Percentiles rank a stretch among this genome's conserved stretches.
phyloP scores from a whole-genome alignment of 768 basidiomycete species.

The Leccinum subgranulosum region DNA sequence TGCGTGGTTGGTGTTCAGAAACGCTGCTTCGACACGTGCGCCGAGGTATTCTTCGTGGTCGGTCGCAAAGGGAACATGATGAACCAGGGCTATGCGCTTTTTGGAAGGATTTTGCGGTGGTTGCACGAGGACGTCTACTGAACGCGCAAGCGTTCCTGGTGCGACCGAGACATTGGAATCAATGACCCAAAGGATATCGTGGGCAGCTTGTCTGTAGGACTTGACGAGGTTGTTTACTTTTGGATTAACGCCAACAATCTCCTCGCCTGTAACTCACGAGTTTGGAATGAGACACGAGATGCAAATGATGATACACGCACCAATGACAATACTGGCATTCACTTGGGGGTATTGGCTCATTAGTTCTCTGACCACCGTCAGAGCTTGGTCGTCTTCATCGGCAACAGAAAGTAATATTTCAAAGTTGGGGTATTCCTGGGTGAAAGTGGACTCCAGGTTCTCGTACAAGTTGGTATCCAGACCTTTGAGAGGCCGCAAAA shows the following conservation, averaged over 20 bases:
- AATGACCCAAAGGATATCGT: constrained; percentile 95
- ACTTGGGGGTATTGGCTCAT: constrained; percentile 76
- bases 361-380: constrained; percentile 77
- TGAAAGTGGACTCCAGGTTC: constrained; percentile 91
- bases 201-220: constrained; percentile 72
- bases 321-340: constrained; percentile 69
- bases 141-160: constrained; percentile 75
- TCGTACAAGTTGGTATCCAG: constrained; percentile 95
- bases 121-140: constrained; percentile 70
- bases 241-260: constrained; percentile 87
- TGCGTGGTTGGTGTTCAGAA: constrained; percentile 95
- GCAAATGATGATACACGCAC: constrained; percentile 39
- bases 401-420: constrained; percentile 92
- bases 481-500: constrained; percentile 92
- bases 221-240: constrained; percentile 96
- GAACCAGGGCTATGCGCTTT: constrained; percentile 75
- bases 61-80: constrained; percentile 91
- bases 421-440: constrained; percentile 86
- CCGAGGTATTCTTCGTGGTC: constrained; percentile 70
- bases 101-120: constrained; percentile 35
- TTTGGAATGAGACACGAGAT: background rate
- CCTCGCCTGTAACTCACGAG: constrained; percentile 56
- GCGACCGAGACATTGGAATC: constrained; percentile 91
- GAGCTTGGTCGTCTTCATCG: constrained; percentile 83
- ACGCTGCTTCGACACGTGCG: constrained; percentile 86